Conservation (phyloP, 2,329 filamentous ascomycete species). For the Ceratocystis smalleyi region DNA sequence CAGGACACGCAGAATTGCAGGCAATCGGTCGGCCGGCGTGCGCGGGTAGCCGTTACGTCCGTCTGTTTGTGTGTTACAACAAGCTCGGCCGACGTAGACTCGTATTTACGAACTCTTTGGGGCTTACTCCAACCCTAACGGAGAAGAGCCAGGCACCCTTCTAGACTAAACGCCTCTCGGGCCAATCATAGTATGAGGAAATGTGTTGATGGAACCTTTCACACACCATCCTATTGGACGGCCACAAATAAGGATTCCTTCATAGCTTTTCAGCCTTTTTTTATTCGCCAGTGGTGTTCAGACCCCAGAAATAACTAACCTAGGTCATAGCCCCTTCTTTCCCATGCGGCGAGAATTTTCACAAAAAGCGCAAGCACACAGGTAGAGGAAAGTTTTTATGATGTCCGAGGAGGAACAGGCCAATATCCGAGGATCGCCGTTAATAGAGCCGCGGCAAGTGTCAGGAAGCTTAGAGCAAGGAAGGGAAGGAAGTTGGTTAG, state of each 20-base stretch:
- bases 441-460: background rate
- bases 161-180: background rate
- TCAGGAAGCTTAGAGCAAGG: background rate
- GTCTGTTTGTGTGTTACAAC: background rate
- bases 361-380: background rate
- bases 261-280: background rate
- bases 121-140: background rate
- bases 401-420: conserved; percentile 3
- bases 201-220: background rate
- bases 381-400: background rate
- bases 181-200: background rate
- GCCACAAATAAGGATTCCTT: background rate
- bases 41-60: background rate
- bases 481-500: background rate
- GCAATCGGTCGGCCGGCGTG: too few species aligned
- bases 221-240: background rate
- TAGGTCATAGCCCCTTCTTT: background rate
- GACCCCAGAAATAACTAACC: background rate
- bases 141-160: background rate
- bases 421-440: conserved; percentile 9
- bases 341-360: background rate
- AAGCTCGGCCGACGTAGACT: conserved; percentile 9
- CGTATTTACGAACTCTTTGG: conserved; percentile 11
- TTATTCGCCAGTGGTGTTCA: background rate
- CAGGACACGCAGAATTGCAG: too few species aligned